Base-by-base conservation (phyloP, 495 filamentous ascomycete genomes). In the Melanomma pulvis-pyrius region DNA sequence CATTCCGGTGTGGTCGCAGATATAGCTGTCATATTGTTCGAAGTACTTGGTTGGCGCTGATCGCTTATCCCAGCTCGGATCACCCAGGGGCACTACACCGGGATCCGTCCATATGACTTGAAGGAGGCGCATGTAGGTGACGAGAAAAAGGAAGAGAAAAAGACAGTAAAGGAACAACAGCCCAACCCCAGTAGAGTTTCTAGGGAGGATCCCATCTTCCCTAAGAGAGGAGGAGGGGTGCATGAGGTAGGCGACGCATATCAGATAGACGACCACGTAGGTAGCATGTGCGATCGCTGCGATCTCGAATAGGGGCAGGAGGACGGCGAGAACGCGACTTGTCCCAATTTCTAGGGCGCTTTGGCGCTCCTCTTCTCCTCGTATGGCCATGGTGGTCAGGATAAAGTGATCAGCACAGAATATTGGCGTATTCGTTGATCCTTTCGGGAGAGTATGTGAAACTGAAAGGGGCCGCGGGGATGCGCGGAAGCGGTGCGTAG, bases 21-120 rank as follows among this genome's bases (percentile, higher is more conserved):
- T 82, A 76, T 93, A 97, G 6, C 88, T 84, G 73, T 96, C 87
- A 72, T 88, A 90, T 24, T 81, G 88, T 72, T 92, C 92, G 71
- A 93, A 96, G 13, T 73, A 19, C 30, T 63, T 47, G 5, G 51
- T 61, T 1, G 59, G 49, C 2, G 24, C 26, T n/a, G 36, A n/a
- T 30, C 46, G 21, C 41, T 67, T 66, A 44, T 64, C 54, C 9
- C 39, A 46, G 0, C 7, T 25, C 8, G 52, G 30, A 24, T 65
- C 49, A 17, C 64, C 63, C n/a, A 61, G 29, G 32, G 68, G 64
- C 7, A 71, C 59, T 24, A 56, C 15, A 30, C 71, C 71, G 8
- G 71, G 71, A 32, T 73, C 64, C 13, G 50, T 62, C 60, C 58
- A 63, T 17, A 73, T 61, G 46, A 71, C 59, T 36, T 73, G 71